phyloP scores from a whole-genome alignment of 371 early-diverging fungal species.

The Sporodiniella umbellata region DNA sequence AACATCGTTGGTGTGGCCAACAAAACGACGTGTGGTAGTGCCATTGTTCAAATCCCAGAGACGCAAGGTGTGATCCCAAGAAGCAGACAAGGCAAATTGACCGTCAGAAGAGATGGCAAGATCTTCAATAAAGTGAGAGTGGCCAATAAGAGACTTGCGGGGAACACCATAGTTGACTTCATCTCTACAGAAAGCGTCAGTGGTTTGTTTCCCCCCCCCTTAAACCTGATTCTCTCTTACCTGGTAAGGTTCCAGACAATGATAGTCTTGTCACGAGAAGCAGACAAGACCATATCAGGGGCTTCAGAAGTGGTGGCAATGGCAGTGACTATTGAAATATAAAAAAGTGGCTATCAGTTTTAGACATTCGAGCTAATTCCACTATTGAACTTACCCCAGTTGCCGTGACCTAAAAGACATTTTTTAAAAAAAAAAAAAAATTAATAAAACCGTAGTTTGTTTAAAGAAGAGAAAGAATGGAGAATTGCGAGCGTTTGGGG shows the following conservation, averaged over 20 bases:
- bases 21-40: slow-evolving; percentile 85
- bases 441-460: not conserved
- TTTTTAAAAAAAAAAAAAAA: slow-evolving; percentile 1
- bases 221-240: slow-evolving; percentile 10
- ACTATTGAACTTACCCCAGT: slow-evolving; percentile 49
- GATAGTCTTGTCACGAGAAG: slow-evolving; percentile 94
- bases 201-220: not conserved
- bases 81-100: slow-evolving; percentile 92
- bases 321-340: slow-evolving; percentile 87
- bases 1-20: slow-evolving; percentile 95
- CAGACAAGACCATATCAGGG: slow-evolving; percentile 90
- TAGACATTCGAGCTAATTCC: no score
- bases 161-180: slow-evolving; percentile 86
- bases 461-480: no score
- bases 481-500: no score
- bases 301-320: slow-evolving; percentile 93
- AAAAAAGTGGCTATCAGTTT: no score
- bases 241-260: slow-evolving; percentile 90
- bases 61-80: slow-evolving; percentile 97
- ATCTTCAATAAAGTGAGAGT: slow-evolving; percentile 96
- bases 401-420: slow-evolving; percentile 32
- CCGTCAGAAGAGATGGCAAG: slow-evolving; percentile 94
- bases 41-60: slow-evolving; percentile 94
- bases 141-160: slow-evolving; percentile 82
- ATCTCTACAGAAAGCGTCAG: slow-evolving; percentile 45